Base-by-base conservation (phyloP, 2,329 filamentous ascomycete species). In the Cryphonectria nitschkei region DNA sequence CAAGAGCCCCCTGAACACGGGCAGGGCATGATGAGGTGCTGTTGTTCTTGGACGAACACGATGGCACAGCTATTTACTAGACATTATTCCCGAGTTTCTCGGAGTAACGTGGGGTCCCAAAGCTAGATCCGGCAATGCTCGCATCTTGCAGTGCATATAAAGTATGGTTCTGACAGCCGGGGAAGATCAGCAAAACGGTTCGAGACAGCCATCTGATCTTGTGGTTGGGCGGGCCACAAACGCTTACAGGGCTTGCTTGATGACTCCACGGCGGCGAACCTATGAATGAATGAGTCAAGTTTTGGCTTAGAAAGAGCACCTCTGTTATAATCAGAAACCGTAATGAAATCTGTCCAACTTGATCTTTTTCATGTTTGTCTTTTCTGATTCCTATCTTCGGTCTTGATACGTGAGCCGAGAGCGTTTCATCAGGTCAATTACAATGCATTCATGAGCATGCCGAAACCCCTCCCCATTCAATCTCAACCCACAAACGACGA, bases 1-100 rank as follows among this genome's bases (percentile, higher is more conserved):
- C 68, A 82, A 88, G 77, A 89, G 88, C 78, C 84, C 87, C n/a
- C 81, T 90, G 71, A 91, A 91, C 80, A 85, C 83, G n/a, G 86
- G 86, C 37, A 84, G 80, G 72, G 54, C 69, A 37, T 72, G 69
- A 52, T 32, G 37, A 8, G 46, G 46, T 50, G 16, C 16, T 16
- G 19, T 37, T 26, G 26, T 26, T 26, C 26, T 26, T 26, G 26
- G 26, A 60, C 56, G 56, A 29, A 60, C 37, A 37, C 56, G 56
- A 60, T 16, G 16, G 43, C 3, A 34, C 6, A 34, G 3, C 34
- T 34, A 6, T 3, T 34, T 34, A 34, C 26, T 26, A 26, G 26
- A 26, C 26, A 26, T 26, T 26, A 26, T 26, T 1, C 26, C 26
- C 26, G 26, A 26, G 26, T 56, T n/a, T 26, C 50, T 54, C 52